Evolutionary conservation across 2,329 filamentous ascomycete genomes (phyloP).

Genomic region (Aureobasidium namibiae): DNA sequence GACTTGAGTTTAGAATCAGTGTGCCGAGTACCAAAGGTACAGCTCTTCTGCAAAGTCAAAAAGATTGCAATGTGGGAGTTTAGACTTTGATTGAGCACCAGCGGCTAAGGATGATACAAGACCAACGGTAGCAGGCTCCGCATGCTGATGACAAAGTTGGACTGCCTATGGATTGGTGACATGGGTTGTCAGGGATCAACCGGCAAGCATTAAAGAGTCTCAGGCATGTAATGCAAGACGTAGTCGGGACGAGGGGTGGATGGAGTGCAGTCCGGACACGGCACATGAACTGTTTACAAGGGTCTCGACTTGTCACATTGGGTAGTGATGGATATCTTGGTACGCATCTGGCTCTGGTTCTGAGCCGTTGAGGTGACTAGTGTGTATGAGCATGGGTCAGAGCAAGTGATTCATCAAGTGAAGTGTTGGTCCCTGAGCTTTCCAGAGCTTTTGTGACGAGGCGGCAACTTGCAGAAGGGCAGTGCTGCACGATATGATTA

Average conservation of each 20-base stretch:
- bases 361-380: too few species aligned
- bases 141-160: neutral
- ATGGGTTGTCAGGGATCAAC: too few species aligned
- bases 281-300: neutral
- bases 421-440: too few species aligned
- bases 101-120: neutral
- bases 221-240: too few species aligned
- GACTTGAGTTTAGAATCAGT: neutral
- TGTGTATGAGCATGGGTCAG: too few species aligned
- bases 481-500: neutral
- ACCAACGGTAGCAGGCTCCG: too few species aligned
- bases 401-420: too few species aligned
- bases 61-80: neutral
- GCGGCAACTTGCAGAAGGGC: too few species aligned
- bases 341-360: too few species aligned
- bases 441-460: too few species aligned
- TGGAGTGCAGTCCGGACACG: neutral
- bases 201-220: too few species aligned
- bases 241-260: neutral
- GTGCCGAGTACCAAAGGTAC: neutral
- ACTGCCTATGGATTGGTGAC: neutral
- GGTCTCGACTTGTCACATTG: neutral
- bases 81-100: neutral
- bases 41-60: neutral
- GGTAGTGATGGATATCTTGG: too few species aligned